Base-by-base conservation (phyloP, 2,329 filamentous ascomycete species). In the Lomentospora prolificans region DNA sequence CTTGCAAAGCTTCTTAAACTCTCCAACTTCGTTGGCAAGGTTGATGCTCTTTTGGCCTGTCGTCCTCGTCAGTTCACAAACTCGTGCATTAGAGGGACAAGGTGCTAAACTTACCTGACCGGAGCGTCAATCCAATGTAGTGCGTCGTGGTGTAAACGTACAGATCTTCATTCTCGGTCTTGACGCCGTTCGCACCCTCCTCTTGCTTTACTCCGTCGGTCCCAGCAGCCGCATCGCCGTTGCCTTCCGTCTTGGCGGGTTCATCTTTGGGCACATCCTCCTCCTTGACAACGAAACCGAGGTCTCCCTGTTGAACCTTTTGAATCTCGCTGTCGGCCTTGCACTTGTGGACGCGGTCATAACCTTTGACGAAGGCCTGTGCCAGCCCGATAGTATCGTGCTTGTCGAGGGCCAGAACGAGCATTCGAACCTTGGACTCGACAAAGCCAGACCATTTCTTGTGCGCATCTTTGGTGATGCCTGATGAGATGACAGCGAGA, bases 331-430 rank as follows among this genome's bases (percentile, higher is more conserved):
- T 63, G 44, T 69, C 81, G 70, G 70, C 70, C 44, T 72, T 85
- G 78, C 74, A 92, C 50, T 77, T 76, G 70, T 97, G 91, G 3
- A 84, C 77, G 59, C 94, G 83, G 62, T 95, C 88, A 66, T 95
- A 95, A 3, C 89, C 89, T 68, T 97, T 96, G 64, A 90, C 92
- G 75, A 91, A 99, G 0, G 91, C 88, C 62, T 94, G 90, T 1
- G 94, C 91, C 24, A 96, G 75, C 33, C 85, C 83, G 61, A 97
- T 90, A 14, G 85, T 87, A 46, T 81, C 75, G 62, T 94, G 89
- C 56, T 85, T 80, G 66, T 97, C 94, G 41, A 97, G 78, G 50
- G 86, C 86, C 60, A 85, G 82, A 14, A 96, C 89, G 14, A 99
- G 78, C 62, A 92, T 79, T 62, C 94, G 84, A 44, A 97, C 83